Evolutionary conservation across 345 rosid genomes (phyloP).

Genomic region (Lepidium aucheri): DNA sequence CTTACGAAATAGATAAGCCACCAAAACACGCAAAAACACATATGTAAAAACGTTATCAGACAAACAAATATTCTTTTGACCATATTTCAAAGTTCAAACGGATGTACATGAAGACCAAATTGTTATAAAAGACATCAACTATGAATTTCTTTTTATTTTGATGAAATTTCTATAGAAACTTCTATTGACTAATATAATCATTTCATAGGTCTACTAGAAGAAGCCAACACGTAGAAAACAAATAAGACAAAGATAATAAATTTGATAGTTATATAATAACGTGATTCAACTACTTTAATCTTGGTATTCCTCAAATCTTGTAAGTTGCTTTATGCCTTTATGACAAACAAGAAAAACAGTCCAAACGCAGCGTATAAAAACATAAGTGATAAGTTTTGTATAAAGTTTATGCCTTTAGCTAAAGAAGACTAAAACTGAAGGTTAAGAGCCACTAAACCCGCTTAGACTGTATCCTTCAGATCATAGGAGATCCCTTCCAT

Average conservation of each 20-base stretch:
- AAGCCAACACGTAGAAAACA: neutral
- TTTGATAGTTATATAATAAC: neutral
- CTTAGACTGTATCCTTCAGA: neutral
- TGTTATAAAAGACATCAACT: neutral
- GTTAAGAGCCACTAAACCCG: neutral
- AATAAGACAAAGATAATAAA: neutral
- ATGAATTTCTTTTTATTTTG: neutral
- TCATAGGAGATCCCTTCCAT: neutral
- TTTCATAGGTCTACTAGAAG: neutral
- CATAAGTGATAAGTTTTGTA: neutral
- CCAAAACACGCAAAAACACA: neutral
- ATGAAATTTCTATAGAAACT: neutral
- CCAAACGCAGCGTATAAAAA: conserved; percentile 1
- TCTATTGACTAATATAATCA: neutral
- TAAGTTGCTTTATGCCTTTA: neutral
- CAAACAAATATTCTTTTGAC: neutral
- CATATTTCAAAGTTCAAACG: neutral
- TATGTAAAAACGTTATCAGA: neutral
- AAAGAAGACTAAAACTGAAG: too few species aligned
- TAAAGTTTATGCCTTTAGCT: too few species aligned
- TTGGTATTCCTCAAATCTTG: neutral
- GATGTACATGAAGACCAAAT: neutral
- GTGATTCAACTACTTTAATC: neutral
- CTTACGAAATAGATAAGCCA: neutral
- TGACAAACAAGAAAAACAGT: neutral